Conservation (phyloP, 2,329 filamentous ascomycete genomes). For the Colletotrichum sp. region DNA sequence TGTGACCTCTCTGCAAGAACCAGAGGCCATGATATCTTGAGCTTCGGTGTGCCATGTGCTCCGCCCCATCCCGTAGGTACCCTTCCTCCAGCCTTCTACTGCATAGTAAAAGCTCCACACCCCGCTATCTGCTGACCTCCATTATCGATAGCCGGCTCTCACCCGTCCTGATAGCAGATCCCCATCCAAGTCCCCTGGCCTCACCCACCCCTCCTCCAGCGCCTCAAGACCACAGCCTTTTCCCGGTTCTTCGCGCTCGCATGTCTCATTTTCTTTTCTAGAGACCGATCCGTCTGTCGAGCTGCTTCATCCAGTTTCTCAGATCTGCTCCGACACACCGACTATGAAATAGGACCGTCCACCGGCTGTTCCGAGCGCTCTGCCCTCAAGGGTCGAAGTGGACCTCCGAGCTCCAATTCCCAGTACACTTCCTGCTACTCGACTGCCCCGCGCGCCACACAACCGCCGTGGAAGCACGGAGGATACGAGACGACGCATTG, state of each 20-base stretch:
- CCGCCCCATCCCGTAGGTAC: slow-evolving; percentile 10
- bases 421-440: not conserved
- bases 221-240: not conserved
- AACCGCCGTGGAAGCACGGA: not conserved
- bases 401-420: not conserved
- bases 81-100: slow-evolving; percentile 7
- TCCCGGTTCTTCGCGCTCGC: not conserved
- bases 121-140: slow-evolving; percentile 20
- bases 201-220: slow-evolving; percentile 2
- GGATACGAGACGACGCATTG: not conserved
- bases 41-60: slow-evolving; percentile 19
- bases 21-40: slow-evolving; percentile 16
- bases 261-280: slow-evolving; percentile 9
- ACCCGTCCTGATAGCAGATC: slow-evolving; percentile 17
- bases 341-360: slow-evolving; percentile 15
- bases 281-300: not conserved
- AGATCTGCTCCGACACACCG: not conserved
- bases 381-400: slow-evolving; percentile 8
- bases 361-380: not conserved
- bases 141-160: slow-evolving; percentile 17
- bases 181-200: not conserved
- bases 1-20: slow-evolving; percentile 6
- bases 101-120: slow-evolving; percentile 1
- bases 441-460: slow-evolving; percentile 4
- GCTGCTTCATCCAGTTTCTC: not conserved